Base-by-base conservation (phyloP, 1,284 basidiomycete species). In the Ceratobasidium sp. region DNA sequence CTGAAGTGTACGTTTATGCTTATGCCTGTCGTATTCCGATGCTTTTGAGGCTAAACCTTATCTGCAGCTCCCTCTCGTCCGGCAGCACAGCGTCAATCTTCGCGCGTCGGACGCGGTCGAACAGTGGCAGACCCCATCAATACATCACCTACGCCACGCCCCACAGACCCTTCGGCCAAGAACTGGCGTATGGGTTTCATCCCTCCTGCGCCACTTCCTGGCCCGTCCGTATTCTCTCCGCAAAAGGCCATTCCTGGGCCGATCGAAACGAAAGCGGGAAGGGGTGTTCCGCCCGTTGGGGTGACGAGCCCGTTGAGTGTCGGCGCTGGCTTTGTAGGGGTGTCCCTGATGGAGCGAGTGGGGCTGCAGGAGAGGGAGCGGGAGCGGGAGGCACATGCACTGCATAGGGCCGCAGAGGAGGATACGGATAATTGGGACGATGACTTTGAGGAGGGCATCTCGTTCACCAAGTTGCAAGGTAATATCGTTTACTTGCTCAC, bases 401-500 rank as follows among this genome's bases (percentile, higher is more conserved):
- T 71, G 16, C 24, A 54, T 27, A 72, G 54, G 27, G 85, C 87
- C 48, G 91, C 90, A 6, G 92, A 93, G 81, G 92, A 92, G 77
- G 91, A 94, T 79, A 94, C 90, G 11, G 94, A 97, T 81, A 96
- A 96, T 77, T 98, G 97, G 96, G 97, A 99, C 80, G 93, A 95
- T 78, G 97, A 99, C 81, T 99, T 98, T 79, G 95, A 96, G 79
- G 94, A 94, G 76, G 95, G 92, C 1, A 95, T 96, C 34, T 94
- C 94, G 0, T 88, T 93, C 72, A 90, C 90, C 9, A 96, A 95
- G 81, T 81, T 95, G 54, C 93, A 93, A 83, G 91, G 92, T 88
- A 79, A 68, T 80, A n/a, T 16, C 14, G 37, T 39, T 66, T n/a
- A n/a, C 27, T 69, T 39, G 63, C 24, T 7, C 19, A 16, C 19